Evolutionary conservation across 441 rosid species (phyloP).

Genomic region (Populus trichocarpa): DNA sequence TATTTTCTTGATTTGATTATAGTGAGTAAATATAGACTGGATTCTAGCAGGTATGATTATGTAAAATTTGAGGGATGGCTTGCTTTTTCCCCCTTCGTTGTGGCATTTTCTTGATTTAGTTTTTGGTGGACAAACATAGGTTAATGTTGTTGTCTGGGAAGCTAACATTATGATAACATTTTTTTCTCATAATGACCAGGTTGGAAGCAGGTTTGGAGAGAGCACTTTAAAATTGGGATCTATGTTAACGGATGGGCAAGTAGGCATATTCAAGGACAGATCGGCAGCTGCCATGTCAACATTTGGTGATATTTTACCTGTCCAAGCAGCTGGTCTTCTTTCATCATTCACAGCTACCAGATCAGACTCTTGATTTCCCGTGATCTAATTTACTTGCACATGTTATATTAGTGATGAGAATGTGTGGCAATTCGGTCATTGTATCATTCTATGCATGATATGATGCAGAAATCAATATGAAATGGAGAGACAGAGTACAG

Average conservation of each 20-base stretch:
- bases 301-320: slow-evolving; percentile 93
- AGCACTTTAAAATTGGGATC: slow-evolving; percentile 93
- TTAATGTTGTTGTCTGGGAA: slow-evolving; percentile 10
- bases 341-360: slow-evolving; percentile 80
- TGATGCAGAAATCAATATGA: neutral
- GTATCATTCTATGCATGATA: neutral
- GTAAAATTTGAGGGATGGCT: neutral
- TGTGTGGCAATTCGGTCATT: neutral
- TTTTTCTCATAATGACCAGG: slow-evolving; percentile 42
- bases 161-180: neutral
- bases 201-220: slow-evolving; percentile 96
- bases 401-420: neutral
- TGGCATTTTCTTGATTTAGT: neutral
- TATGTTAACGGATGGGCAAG: slow-evolving; percentile 93
- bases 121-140: neutral
- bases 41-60: neutral
- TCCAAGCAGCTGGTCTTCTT: slow-evolving; percentile 91
- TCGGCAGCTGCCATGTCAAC: slow-evolving; percentile 95
- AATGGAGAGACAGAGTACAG: neutral
- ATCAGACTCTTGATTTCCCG: slow-evolving; percentile 50
- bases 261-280: slow-evolving; percentile 94
- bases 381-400: slow-evolving; percentile 5
- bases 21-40: neutral
- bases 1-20: neutral
- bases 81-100: neutral